Evolutionary conservation across 345 rosid genomes (phyloP), one percentile per base, ranked within the genome.

Genomic region (Aurinia saxatilis): DNA sequence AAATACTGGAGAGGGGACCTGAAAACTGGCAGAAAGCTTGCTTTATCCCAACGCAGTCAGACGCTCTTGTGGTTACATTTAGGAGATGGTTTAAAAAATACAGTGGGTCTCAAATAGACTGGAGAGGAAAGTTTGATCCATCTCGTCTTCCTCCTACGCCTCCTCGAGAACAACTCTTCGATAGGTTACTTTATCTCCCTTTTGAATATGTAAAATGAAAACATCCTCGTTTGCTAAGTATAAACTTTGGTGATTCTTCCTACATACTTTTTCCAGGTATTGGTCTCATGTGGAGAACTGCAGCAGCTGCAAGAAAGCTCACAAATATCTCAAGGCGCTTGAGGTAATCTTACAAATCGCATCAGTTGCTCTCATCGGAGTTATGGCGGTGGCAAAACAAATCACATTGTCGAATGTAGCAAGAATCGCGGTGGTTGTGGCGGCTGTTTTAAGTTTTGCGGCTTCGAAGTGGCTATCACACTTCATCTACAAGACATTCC

Each of bases 261-360:
- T 8, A 30, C 44, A 33, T 63, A 11, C 10, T 11, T 31, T 34
- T 38, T 47, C 10, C 78, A 91, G 86, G 95, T 87, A 85, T 51
- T 65, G 98, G 89, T 77, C 93, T 10, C 98, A 84, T 71, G 90
- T 86, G 21, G 90, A 82, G 80, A 91, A 84, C 65, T 88, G 96
- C 65, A 62, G 77, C 60, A 88, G 95, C 74, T 88, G 98, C 79
- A 80, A 65, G 31, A 54, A 60, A 30, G 95, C 93, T 36, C 62
- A 83, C 63, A 82, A 82, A 58, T 57, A 70, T 56, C 93, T 90
- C 11, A 84, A 72, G 0, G 79, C 66, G 5, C 62, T 87, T 0
- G 91, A 90, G 72, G 83, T 85, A 10, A 13, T 63, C 3, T 72
- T 90, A 23, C 93, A 85, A 64, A 69, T 88, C 16, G 33, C 78